Evolutionary conservation across 2,329 filamentous ascomycete species (phyloP).

Genomic region (Trichoderma sp.): DNA sequence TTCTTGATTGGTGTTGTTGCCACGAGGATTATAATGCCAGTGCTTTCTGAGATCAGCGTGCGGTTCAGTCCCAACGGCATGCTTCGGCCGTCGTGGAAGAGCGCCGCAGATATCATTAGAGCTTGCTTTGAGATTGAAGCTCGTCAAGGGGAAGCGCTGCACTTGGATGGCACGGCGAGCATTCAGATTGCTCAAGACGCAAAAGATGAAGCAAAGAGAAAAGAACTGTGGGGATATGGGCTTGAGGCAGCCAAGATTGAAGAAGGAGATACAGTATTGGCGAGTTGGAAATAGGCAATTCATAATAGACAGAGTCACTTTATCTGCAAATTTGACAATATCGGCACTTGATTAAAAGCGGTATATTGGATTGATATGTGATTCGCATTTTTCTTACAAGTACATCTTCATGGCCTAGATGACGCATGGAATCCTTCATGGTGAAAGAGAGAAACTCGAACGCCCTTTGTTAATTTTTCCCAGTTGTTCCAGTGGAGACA

Average conservation of each 20-base stretch:
- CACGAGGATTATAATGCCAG: conserved; percentile 36
- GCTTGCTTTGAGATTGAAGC: conserved; percentile 40
- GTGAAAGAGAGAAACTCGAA: too few relatives aligned
- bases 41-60: conserved; percentile 34
- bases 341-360: too few relatives aligned
- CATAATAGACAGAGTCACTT: neutral
- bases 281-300: conserved; percentile 35
- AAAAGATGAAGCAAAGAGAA: conserved; percentile 38
- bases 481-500: too few relatives aligned
- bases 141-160: conserved; percentile 38
- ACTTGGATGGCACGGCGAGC: conserved; percentile 43
- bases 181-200: conserved; percentile 38
- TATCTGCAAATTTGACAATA: too few relatives aligned
- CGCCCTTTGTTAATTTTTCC: too few relatives aligned
- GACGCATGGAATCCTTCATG: too few relatives aligned
- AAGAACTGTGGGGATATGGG: conserved; percentile 40
- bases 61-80: conserved; percentile 39
- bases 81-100: conserved; percentile 39
- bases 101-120: conserved; percentile 40
- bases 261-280: conserved; percentile 36
- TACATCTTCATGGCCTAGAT: too few relatives aligned
- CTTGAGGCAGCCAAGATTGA: conserved; percentile 36
- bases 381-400: too few relatives aligned
- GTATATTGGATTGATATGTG: neutral
- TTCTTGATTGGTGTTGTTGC: conserved; percentile 34